These are phyloP conservation scores for Trypanosoma platydactyli DNA, from an alignment of 208 protist genomes.

Conservation along the genomic window DNA sequence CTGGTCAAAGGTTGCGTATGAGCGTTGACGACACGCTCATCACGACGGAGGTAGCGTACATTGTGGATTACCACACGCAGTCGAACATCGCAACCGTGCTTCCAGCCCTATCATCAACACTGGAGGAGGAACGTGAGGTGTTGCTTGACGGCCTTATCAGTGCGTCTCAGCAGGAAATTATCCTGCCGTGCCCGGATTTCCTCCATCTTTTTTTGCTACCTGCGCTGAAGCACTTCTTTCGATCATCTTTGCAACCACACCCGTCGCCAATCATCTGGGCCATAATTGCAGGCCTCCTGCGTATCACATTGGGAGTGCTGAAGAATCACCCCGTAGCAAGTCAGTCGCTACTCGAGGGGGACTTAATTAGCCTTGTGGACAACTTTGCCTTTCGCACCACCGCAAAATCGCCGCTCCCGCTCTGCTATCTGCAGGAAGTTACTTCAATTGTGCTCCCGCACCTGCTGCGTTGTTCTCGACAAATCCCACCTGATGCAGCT, in stretches of 20 bases:
- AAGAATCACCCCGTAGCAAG: slow-evolving; percentile 41
- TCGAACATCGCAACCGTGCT: slow-evolving; percentile 16
- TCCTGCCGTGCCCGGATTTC: slow-evolving; percentile 18
- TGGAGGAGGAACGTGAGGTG: slow-evolving; percentile 29
- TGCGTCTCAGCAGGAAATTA: slow-evolving; percentile 25
- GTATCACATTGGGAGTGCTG: slow-evolving; percentile 40
- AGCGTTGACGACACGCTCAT: slow-evolving; percentile 22
- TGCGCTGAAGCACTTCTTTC: slow-evolving; percentile 23
- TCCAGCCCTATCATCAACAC: neutral
- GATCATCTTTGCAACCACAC: neutral
- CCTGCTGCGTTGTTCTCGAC: slow-evolving; percentile 12
- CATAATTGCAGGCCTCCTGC: slow-evolving; percentile 36
- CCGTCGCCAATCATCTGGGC: slow-evolving; percentile 28
- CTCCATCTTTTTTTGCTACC: slow-evolving; percentile 30
- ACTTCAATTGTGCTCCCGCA: slow-evolving; percentile 19
- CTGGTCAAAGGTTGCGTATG: slow-evolving; percentile 19
- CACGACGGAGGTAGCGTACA: slow-evolving; percentile 24
- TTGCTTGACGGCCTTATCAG: slow-evolving; percentile 27
- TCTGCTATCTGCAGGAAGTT: slow-evolving; percentile 50
- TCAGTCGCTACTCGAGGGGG: slow-evolving; percentile 43
- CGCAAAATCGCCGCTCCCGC: slow-evolving; percentile 48
- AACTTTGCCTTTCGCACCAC: slow-evolving; percentile 40
- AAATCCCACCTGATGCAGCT: slow-evolving; percentile 16
- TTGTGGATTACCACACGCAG: slow-evolving; percentile 23
- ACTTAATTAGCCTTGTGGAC: slow-evolving; percentile 37